Conservation (phyloP, 495 filamentous ascomycete species). For the Pyrenopolyporus hunteri region DNA sequence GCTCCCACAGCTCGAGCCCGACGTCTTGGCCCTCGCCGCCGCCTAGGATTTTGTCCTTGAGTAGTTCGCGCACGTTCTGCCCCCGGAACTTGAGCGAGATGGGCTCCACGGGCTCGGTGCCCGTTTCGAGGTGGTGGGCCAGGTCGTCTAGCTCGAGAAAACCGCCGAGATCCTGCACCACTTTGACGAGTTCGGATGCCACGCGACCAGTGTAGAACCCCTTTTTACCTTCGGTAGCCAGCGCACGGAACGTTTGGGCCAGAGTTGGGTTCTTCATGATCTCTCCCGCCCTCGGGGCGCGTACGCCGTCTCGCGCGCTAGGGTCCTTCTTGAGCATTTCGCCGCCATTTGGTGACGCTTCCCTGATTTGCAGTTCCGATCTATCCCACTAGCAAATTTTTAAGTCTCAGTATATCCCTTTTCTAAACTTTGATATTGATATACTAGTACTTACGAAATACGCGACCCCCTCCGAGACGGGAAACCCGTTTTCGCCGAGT, state of each 20-base stretch:
- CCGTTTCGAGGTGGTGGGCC: conserved; percentile 70
- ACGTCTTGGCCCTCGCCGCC: conserved; percentile 43
- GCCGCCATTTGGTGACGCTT: conserved; percentile 78
- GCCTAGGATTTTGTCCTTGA: conserved; percentile 50
- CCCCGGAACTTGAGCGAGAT: conserved; percentile 80
- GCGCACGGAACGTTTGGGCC: conserved; percentile 78
- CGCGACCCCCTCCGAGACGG: conserved; percentile 81
- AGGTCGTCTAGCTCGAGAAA: conserved; percentile 82
- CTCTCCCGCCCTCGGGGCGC: conserved; percentile 82
- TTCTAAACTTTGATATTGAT: not conserved
- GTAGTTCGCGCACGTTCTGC: conserved; percentile 60
- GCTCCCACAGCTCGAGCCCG: conserved; percentile 84
- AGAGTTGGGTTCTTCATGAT: conserved; percentile 85
- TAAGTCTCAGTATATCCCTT: not conserved
- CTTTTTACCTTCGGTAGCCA: conserved; percentile 81
- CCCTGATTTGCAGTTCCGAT: conserved; percentile 56
- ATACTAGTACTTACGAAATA: conserved; percentile 63
- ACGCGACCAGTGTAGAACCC: conserved; percentile 91
- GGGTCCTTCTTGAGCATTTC: conserved; percentile 84
- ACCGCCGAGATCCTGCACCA: conserved; percentile 76
- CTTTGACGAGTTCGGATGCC: conserved; percentile 79
- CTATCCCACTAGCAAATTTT: conserved; percentile 28
- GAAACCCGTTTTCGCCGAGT: conserved; percentile 86
- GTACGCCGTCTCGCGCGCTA: conserved; percentile 63
- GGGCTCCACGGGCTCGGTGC: conserved; percentile 78